Evolutionary conservation across 2,329 filamentous ascomycete genomes (phyloP).

Genomic region (Cladorrhinum sp.): DNA sequence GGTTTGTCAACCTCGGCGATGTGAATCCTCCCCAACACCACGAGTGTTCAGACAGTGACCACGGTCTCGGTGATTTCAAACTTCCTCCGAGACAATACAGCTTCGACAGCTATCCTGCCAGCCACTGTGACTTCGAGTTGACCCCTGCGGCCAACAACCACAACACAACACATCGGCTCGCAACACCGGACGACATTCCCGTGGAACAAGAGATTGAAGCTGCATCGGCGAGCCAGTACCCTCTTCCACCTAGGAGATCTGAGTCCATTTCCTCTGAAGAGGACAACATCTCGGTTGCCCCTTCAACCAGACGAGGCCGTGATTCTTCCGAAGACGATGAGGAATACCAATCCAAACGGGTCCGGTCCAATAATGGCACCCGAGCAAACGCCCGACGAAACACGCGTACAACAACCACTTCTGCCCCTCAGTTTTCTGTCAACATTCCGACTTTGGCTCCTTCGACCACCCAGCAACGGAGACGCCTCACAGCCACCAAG

Average conservation of each 20-base stretch:
- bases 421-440: not conserved
- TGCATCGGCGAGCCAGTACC: constrained; percentile 15
- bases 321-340: constrained; percentile 15
- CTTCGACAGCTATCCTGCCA: constrained; percentile 34
- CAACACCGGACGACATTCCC: constrained; percentile 30
- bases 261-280: constrained; percentile 12
- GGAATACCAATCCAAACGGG: constrained; percentile 14
- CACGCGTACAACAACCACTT: not conserved
- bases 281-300: not conserved
- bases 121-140: constrained; percentile 24
- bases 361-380: not conserved
- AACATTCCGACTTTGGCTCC: not conserved
- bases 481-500: not conserved
- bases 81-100: constrained; percentile 29
- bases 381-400: not conserved
- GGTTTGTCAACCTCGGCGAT: constrained; percentile 34
- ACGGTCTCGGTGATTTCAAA: constrained; percentile 25
- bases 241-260: constrained; percentile 8
- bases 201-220: constrained; percentile 22
- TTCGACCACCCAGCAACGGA: not conserved
- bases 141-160: constrained; percentile 16
- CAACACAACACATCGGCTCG: constrained; percentile 20
- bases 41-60: constrained; percentile 32
- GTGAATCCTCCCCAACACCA: constrained; percentile 34
- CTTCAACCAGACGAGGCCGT: constrained; percentile 16